Evolutionary conservation across 345 rosid species (phyloP), one percentile per base, ranked within the genome.

Genomic region (Aquilaria sinensis): DNA sequence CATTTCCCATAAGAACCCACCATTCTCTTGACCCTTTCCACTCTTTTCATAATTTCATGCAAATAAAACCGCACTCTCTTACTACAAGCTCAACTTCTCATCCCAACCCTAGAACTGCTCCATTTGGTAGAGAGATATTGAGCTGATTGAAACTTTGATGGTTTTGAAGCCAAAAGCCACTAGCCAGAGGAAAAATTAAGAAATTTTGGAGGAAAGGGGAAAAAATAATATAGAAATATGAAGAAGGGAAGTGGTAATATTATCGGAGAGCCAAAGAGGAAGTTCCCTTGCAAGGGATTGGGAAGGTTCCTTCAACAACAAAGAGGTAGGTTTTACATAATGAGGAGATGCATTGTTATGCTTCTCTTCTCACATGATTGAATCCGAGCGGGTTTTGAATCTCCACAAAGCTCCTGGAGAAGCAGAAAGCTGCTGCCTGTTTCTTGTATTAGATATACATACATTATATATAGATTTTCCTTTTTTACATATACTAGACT

Each of bases 311-410:
- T 81, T 41, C 77, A 67, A 68, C 78, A 81, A 63, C 74, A 73
- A 55, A 77, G 76, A 67, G 82, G 86, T 61, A 75, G 82, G 74
- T 74, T 84, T 15, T 84, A 79, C 65, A 78, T 84, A 37, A 79
- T 84, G 11, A 69, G 79, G 66, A 81, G 84, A 66, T 84, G 89
- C 60, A 64, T 84, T 48, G 72, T 77, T 12, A 79, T 75, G 81
- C 86, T 84, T 68, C 64, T 84, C 47, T 84, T 86, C 64, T 81
- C 82, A 84, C 77, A 74, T 53, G 82, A 84, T 47, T 75, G 63
- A 65, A 29, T 2, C 30, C 8, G 6, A 43, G 9, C 58, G 49
- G 23, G 15, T 57, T 48, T 69, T 31, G 46, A 57, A 23, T 23
- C 23, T 23, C 23, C 23, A 23, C 23, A 23, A 23, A 23, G 23